Percentiles rank a stretch among this genome's conserved stretches.
phyloP scores from a whole-genome alignment of 768 basidiomycete genomes.

The Termitomyces eurrhizus region DNA sequence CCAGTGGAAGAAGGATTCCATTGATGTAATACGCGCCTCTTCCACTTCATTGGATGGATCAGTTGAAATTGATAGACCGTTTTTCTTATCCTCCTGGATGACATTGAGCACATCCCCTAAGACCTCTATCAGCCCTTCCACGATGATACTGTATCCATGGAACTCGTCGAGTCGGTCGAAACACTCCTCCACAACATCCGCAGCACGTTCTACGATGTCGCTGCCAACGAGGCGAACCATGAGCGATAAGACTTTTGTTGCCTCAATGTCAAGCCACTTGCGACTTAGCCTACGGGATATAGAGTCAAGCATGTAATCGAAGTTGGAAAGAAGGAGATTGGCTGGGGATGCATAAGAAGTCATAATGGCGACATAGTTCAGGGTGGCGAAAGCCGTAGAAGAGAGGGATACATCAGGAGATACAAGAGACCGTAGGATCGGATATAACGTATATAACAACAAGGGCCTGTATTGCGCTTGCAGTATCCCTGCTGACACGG shows the following conservation, averaged over 20 bases:
- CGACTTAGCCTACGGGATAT: constrained; percentile 80
- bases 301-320: constrained; percentile 92
- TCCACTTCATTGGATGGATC: constrained; percentile 7
- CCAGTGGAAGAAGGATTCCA: constrained; percentile 65
- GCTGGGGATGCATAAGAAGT: constrained; percentile 87
- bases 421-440: constrained; percentile 80
- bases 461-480: constrained; percentile 67
- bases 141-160: constrained; percentile 86
- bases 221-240: constrained; percentile 85
- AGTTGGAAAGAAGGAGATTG: constrained; percentile 89
- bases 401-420: constrained; percentile 67
- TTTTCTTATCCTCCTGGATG: constrained; percentile 53
- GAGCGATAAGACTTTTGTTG: constrained; percentile 82
- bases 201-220: constrained; percentile 84
- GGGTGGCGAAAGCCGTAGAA: constrained; percentile 69
- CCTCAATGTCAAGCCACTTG: constrained; percentile 81
- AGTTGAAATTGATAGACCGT: constrained; percentile 15
- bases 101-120: constrained; percentile 81
- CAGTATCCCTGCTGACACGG: constrained; percentile 67
- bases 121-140: constrained; percentile 86
- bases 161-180: constrained; percentile 96
- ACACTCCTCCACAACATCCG: constrained; percentile 95
- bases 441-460: constrained; percentile 80
- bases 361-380: constrained; percentile 65
- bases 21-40: constrained; percentile 15